Evolutionary conservation across 495 filamentous ascomycete species (phyloP).

Genomic region (Astrocystis sublimbata): DNA sequence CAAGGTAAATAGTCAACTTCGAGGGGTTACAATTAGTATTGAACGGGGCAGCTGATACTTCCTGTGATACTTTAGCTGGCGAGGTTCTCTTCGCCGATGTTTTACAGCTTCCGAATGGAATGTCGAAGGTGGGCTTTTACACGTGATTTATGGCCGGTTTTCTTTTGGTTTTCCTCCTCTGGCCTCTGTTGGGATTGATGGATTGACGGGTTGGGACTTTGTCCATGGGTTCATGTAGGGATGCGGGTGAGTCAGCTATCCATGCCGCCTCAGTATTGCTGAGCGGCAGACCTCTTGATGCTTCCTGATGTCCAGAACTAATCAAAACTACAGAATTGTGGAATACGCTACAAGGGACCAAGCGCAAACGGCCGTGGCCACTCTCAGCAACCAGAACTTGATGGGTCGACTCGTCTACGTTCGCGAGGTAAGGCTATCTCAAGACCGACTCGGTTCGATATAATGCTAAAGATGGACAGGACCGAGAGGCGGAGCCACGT

Average conservation of each 20-base stretch:
- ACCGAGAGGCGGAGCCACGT: conserved; percentile 93
- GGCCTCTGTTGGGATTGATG: conserved; percentile 88
- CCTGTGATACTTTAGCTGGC: conserved; percentile 65
- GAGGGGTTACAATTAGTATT: conserved; percentile 16
- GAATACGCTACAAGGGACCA: conserved; percentile 99
- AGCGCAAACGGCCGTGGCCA: conserved; percentile 95
- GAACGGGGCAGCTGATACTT: conserved; percentile 17
- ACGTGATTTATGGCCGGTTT: conserved; percentile 83
- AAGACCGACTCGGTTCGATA: conserved; percentile 13
- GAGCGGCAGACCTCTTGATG: neutral
- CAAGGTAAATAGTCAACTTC: conserved; percentile 71
- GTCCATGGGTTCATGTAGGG: conserved; percentile 91
- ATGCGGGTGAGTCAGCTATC: conserved; percentile 81
- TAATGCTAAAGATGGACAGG: conserved; percentile 52
- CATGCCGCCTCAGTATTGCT: neutral
- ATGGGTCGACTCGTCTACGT: conserved; percentile 99
- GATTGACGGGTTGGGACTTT: conserved; percentile 99
- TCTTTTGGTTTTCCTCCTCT: conserved; percentile 66
- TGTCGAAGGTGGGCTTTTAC: conserved; percentile 99
- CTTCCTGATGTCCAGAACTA: neutral
- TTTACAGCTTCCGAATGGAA: conserved; percentile 99
- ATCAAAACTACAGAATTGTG: conserved; percentile 74
- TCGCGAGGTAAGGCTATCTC: conserved; percentile 71
- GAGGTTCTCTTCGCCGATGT: conserved; percentile 99
- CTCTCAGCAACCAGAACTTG: conserved; percentile 97